A percentile compares a stretch with the other conserved stretches of the same genome.
phyloP scores from a whole-genome alignment of 371 early-diverging fungal genomes.

The Apophysomyces ossiformis region DNA sequence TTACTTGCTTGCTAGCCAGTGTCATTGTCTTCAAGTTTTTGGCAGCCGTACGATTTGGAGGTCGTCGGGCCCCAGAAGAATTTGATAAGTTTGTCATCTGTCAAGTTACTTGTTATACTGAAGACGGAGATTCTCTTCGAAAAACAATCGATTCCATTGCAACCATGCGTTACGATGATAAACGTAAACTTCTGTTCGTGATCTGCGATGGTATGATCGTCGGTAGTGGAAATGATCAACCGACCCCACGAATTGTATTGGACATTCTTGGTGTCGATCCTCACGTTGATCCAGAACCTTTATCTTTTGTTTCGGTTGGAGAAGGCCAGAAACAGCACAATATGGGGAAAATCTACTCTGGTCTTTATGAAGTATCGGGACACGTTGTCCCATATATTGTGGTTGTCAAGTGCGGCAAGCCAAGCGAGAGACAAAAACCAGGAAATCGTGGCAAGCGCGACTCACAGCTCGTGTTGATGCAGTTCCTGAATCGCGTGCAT shows the following conservation, averaged over 20 bases:
- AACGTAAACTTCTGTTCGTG: constrained; percentile 92
- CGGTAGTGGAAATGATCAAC: constrained; percentile 91
- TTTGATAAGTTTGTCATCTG: constrained; percentile 91
- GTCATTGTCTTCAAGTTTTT: constrained; percentile 92
- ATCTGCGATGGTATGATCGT: constrained; percentile 90
- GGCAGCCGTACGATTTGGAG: constrained; percentile 87
- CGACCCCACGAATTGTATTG: constrained; percentile 94
- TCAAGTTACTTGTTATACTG: constrained; percentile 97
- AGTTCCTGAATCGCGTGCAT: constrained; percentile 96
- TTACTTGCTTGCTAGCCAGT: constrained; percentile 75
- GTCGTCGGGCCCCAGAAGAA: constrained; percentile 78
- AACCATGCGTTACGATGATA: constrained; percentile 88
- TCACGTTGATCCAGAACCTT: constrained; percentile 78
- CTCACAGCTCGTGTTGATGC: constrained; percentile 98
- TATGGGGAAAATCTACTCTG: constrained; percentile 95
- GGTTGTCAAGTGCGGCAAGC: constrained; percentile 88
- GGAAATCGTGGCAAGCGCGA: constrained; percentile 99
- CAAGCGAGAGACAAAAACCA: constrained; percentile 73
- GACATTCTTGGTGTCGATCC: constrained; percentile 88
- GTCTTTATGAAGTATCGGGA: constrained; percentile 85
- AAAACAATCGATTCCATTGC: constrained; percentile 95
- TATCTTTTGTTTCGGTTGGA: constrained; percentile 86
- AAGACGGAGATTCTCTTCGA: constrained; percentile 92
- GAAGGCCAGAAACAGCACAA: constrained; percentile 88
- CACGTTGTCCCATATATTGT: constrained; percentile 91